Base-by-base conservation (phyloP, 352 stramenopile species). In the Sclerospora graminicola region DNA sequence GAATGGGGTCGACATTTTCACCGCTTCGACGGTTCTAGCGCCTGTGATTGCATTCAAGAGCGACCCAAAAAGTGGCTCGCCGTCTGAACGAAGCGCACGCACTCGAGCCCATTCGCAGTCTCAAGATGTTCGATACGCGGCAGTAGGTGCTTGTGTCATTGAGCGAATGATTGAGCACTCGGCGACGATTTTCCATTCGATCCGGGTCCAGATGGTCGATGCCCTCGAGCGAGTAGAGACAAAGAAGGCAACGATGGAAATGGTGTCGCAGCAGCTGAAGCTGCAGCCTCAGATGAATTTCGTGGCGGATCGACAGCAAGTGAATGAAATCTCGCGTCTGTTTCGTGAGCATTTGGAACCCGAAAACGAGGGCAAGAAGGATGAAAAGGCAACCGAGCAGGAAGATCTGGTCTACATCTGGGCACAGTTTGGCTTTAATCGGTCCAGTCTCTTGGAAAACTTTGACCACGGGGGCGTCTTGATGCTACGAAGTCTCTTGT, bases 31-130 rank as follows among this genome's bases (percentile, higher is more conserved):
- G 8, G 70, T 79, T 48, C 56, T 91, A 13, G 77, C 77, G 4
- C 80, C 80, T 0, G 80, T 83, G 10, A 81, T 91, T 49, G 77
- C 74, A 6, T 88, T 85, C 43, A 87, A 85, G 48, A 84, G 69
- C 39, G 74, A 89, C 29, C 49, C 63, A 1, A 54, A 51, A 33
- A 65, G 50, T 13, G 60, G 60, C 8, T 60, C 61, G 14, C 35
- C 54, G 1, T 58, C 50, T 3, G 62, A 71, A 15, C 67, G n/a
- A n/a, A n/a, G 68, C 5, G 48, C 54, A 1, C 69, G 69, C 13
- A 66, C 60, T 21, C 67, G 69, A 33, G 62, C 44, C 2, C 69
- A 82, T 45, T 63, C 69, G 19, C 73, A 82, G 48, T 66, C 79
- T 46, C 76, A 89, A 57, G 76, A 89, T 24, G 61, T 89, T 29